Evolutionary conservation across 768 basidiomycete species (phyloP), one percentile per base, ranked within the genome.

Genomic region (Boletus rex-veris): DNA sequence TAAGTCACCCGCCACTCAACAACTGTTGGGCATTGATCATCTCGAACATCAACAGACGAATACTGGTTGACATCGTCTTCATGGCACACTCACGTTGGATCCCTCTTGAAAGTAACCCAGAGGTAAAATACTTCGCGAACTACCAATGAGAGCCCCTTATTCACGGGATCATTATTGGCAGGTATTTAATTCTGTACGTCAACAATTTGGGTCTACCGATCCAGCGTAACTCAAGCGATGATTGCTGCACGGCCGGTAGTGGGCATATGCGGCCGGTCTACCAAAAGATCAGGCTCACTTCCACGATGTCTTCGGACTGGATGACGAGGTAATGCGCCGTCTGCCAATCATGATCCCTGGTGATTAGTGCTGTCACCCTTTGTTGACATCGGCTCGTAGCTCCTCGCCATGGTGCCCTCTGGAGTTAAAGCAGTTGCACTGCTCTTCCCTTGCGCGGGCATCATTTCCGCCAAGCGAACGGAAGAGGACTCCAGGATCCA

Each of bases 351-450:
- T 11, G 3, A 19, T 21, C 26, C 19, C 43, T n/a, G 3, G 7
- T 38, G 37, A 12, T 37, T 35, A 3, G 5, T 8, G 16, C 21
- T 14, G 19, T 37, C 28, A 38, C 4, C 4, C 21, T 33, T 48
- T 15, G 35, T 24, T n/a, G 15, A 33, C 11, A 31, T 33, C 15
- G 31, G 21, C 10, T 21, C 21, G 18, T 38, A 97, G 82, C 78
- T 94, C 33, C 81, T 96, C 3, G 71, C 53, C 0, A 76, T 90
- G 64, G 85, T 95, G 0, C 76, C 87, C 0, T 67, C 77, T 57
- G 92, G 89, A 0, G 88, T 88, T 31, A 87, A 88, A 64, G 95
- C 95, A 0, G 81, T 97, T 9, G 73, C 96, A 7, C 74, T 98
- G 7, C 78, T 97, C 21, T 98, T 96, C 71, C 95, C 95, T 5